Evolutionary conservation across 2,329 filamentous ascomycete species (phyloP), one percentile per base, ranked within the genome.

Genomic region (Botrytis squamosa): DNA sequence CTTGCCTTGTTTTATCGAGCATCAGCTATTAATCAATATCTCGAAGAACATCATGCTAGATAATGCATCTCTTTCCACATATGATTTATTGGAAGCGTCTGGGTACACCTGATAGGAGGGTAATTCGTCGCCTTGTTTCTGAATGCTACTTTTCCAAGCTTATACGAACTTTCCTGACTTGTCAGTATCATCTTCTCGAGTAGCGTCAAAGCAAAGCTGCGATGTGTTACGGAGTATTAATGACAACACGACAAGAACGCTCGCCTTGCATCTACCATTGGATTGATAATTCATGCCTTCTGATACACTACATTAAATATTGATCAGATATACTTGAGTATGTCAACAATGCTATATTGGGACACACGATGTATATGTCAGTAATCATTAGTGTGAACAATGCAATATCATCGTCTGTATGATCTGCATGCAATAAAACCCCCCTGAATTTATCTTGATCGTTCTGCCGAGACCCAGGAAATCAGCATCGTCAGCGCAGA

Each of bases 1-100:
- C 33, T 55, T 42, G 49, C 29, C 49, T 57, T 22, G 65, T 68
- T 68, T 38, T 25, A 55, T 55, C n/a, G n/a, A 68, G 66, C 49
- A 33, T 68, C 18, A n/a, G 49, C 36, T 55, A n/a, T 42, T 29
- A 42, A 57, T 57, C 65, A 57, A 68, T 68, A 68, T 42, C 49
- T 68, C 36, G 10, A 68, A 16, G n/a, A 25, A 16, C 55, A 22
- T 12, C 18, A 68, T 68, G 65, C 65, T 42, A 68, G 65, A 68
- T 57, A 68, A 68, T 68, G 65, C 49, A 68, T 68, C n/a, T 33
- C 18, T 57, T 40, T 68, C 65, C 40, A 10, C 22, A 57, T 68
- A 42, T 57, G 49, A n/a, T 57, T 33, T 68, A 52, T 68, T 68
- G 49, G 12, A 38, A 42, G 46, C 25, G 40, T 57, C 40, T 46